Evolutionary conservation across 2,329 filamentous ascomycete genomes (phyloP), one percentile per base, ranked within the genome.

Genomic region (Aspergillus persii): DNA sequence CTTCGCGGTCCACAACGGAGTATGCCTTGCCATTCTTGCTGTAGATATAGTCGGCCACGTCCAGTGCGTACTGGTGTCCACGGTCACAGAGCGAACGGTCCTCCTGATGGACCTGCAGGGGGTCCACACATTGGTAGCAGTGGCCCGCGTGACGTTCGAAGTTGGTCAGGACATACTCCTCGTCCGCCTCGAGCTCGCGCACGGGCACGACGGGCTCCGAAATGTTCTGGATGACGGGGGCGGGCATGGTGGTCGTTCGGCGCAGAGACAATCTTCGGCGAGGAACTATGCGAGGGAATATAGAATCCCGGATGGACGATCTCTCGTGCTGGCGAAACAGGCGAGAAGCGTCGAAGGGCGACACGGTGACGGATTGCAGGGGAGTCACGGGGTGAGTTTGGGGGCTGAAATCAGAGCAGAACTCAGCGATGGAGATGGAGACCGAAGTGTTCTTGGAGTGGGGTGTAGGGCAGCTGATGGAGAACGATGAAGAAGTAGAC

Each of bases 1-100:
- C 66, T 46, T 77, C 74, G n/a, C 70, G 71, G 66, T 80, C 77
- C 52, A 80, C 71, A 7, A 74, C 69, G 0, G 79, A 80, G 62
- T 75, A 79, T 39, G 76, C 69, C 57, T 73, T 74, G 51, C 73
- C 69, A 39, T 66, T 71, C 61, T 73, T 68, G 58, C 68, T 69
- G 68, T 76, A 73, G 23, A 77, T 59, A 61, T 77, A 77, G 23
- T 68, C 63, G 54, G 67, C 65, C 15, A 78, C 72, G 59, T 73
- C 69, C 56, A 69, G 53, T 36, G 76, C 76, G 36, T 69, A 68
- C 51, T 65, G 63, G 57, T 72, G 66, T 29, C 76, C 76, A 50
- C 70, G 73, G 50, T 72, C 66, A 62, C 76, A 78, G 52, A 77
- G 69, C 23, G 63, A 61, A 12, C 60, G 61, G 44, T 66, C 64